phyloP scores from a whole-genome alignment of 2,329 filamentous ascomycete species.

The Apiospora kogelbergensis region DNA sequence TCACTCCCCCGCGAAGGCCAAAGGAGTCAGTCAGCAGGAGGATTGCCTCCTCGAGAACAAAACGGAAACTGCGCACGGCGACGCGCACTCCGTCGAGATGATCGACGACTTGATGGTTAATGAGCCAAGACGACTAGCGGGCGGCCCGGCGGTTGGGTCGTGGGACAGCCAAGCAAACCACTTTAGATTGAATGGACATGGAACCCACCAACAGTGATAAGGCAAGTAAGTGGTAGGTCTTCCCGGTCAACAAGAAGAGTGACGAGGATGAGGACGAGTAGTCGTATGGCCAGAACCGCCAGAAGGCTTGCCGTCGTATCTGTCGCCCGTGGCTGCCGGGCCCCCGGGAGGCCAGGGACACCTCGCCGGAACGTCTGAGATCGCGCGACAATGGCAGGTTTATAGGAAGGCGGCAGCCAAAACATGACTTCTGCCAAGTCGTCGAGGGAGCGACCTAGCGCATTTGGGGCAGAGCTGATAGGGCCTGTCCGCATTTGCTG shows the following conservation, averaged over 20 bases:
- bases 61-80: neutral
- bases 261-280: neutral
- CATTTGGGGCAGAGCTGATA: neutral
- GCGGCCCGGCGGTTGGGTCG: neutral
- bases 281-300: neutral
- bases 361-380: too few relatives aligned
- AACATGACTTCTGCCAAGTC: too few relatives aligned
- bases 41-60: too few relatives aligned
- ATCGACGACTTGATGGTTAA: neutral
- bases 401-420: too few relatives aligned
- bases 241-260: neutral
- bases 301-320: neutral
- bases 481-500: too few relatives aligned
- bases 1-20: too few relatives aligned
- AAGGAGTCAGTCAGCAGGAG: too few relatives aligned
- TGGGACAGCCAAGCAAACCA: neutral
- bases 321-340: too few relatives aligned
- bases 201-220: neutral
- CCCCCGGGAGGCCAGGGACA: too few relatives aligned
- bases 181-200: neutral
- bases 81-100: neutral
- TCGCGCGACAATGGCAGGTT: too few relatives aligned
- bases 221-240: too few relatives aligned
- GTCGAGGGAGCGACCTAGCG: too few relatives aligned
- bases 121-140: neutral